Conservation (phyloP, 1,284 basidiomycete genomes). For the Naganishia cerealis region DNA sequence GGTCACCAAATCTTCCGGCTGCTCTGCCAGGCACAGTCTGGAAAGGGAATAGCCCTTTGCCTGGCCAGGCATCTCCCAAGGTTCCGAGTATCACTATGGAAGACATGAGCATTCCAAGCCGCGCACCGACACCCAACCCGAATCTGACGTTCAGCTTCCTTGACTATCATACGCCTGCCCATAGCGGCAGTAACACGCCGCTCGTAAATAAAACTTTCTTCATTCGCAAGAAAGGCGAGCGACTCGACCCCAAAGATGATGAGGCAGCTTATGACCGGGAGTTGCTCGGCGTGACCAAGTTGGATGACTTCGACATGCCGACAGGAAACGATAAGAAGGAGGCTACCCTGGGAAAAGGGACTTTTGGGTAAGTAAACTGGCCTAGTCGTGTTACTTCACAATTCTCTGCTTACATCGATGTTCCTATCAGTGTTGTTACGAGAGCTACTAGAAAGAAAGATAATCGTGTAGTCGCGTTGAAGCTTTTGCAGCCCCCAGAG, state of each 20-base stretch:
- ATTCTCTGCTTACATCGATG: conserved; percentile 9
- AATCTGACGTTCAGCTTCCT: conserved; percentile 39
- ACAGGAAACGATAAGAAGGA: conserved; percentile 48
- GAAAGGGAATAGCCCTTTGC: conserved; percentile 34
- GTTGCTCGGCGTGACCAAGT: conserved; percentile 73
- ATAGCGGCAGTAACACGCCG: conserved; percentile 24
- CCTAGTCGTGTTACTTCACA: neutral
- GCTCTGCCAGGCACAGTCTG: conserved; percentile 41
- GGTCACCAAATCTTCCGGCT: conserved; percentile 54
- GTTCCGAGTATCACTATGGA: conserved; percentile 39
- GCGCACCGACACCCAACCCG: conserved; percentile 47
- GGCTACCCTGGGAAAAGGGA: conserved; percentile 88
- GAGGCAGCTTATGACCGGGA: conserved; percentile 63
- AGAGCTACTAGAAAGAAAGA: conserved; percentile 71
- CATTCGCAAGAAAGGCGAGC: conserved; percentile 58
- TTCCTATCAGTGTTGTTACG: conserved; percentile 71
- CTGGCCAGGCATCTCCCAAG: conserved; percentile 14
- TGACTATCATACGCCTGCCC: conserved; percentile 36
- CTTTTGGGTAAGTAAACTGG: conserved; percentile 69
- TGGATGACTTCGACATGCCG: conserved; percentile 70
- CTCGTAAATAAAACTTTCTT: conserved; percentile 52
- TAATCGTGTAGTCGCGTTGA: conserved; percentile 75
- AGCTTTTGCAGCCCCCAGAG: conserved; percentile 94
- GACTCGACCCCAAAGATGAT: conserved; percentile 55
- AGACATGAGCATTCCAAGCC: conserved; percentile 41